Evolutionary conservation across 805 yeast genomes (phyloP).

Genomic region (Tetrapisispora arboricola): DNA sequence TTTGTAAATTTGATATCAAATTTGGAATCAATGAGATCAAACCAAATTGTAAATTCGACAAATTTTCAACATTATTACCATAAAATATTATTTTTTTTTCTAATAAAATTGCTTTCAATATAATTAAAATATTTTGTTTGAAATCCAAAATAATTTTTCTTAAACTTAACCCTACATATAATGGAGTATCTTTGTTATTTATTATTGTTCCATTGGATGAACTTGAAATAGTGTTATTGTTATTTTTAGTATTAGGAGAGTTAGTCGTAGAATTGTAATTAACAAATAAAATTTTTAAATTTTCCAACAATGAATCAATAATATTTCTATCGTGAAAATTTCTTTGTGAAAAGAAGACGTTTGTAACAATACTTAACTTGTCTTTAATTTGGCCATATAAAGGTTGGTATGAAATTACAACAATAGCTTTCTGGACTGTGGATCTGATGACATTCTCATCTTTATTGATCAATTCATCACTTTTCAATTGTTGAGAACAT

Average conservation of each 20-base stretch:
- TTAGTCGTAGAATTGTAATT: no score
- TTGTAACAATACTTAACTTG: conserved; percentile 80
- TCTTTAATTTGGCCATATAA: conserved; percentile 82
- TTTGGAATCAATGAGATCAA: conserved; percentile 77
- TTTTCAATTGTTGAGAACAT: conserved; percentile 74
- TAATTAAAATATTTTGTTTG: conserved; percentile 46
- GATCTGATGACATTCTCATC: conserved; percentile 69
- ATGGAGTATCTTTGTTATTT: conserved; percentile 19
- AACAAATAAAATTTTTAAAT: conserved; percentile 38
- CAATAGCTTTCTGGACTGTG: conserved; percentile 84
- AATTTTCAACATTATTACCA: conserved; percentile 66
- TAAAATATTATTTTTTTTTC: conserved; percentile 69
- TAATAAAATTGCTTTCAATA: conserved; percentile 68
- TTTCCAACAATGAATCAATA: conserved; percentile 60
- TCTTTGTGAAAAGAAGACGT: conserved; percentile 72
- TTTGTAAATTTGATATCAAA: conserved; percentile 57
- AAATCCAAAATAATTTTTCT: conserved; percentile 53
- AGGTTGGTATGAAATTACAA: conserved; percentile 78
- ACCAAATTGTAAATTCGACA: conserved; percentile 78
- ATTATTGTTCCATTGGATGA: conserved; percentile 12
- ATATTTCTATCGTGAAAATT: conserved; percentile 63
- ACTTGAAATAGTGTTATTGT: conserved; percentile 3
- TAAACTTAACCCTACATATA: conserved; percentile 65
- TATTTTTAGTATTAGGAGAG: background rate
- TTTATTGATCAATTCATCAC: conserved; percentile 46